These are phyloP conservation scores for Daldinia vernicosa DNA, from an alignment of 495 filamentous ascomycete genomes.

Conservation along the genomic window DNA sequence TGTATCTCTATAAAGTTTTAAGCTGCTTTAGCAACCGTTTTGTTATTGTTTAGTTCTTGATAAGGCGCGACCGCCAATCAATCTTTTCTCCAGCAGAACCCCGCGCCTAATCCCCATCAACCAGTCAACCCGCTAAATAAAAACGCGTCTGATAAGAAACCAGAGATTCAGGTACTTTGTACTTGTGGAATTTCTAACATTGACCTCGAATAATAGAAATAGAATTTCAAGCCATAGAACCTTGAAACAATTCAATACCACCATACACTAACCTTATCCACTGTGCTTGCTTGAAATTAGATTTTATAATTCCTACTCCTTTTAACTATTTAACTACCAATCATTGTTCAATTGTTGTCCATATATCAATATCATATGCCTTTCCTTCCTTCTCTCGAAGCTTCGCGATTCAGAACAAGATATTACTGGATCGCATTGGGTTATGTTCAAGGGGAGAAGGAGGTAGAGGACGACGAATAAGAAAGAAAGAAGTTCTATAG, in stretches of 20 bases:
- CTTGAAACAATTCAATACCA: not conserved
- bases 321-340: not conserved
- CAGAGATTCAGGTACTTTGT: slow-evolving; percentile 7
- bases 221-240: not conserved
- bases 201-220: not conserved
- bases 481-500: not conserved
- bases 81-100: slow-evolving; percentile 9
- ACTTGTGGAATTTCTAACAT: not conserved
- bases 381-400: not conserved
- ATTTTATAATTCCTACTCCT: not conserved
- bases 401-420: not conserved
- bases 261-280: not conserved
- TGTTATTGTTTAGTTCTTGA: slow-evolving; percentile 52
- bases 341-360: not conserved
- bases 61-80: slow-evolving; percentile 25
- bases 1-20: slow-evolving; percentile 7
- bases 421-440: slow-evolving; percentile 2
- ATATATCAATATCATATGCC: not conserved
- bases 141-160: slow-evolving; percentile 27
- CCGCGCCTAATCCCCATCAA: slow-evolving; percentile 8
- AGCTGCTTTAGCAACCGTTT: slow-evolving; percentile 54
- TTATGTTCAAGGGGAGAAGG: not conserved
- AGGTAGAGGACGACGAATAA: not conserved
- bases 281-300: not conserved
- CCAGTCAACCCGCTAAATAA: slow-evolving; percentile 5